Conservation (phyloP, 2,329 filamentous ascomycete species). For the Trichophyton equinum region DNA sequence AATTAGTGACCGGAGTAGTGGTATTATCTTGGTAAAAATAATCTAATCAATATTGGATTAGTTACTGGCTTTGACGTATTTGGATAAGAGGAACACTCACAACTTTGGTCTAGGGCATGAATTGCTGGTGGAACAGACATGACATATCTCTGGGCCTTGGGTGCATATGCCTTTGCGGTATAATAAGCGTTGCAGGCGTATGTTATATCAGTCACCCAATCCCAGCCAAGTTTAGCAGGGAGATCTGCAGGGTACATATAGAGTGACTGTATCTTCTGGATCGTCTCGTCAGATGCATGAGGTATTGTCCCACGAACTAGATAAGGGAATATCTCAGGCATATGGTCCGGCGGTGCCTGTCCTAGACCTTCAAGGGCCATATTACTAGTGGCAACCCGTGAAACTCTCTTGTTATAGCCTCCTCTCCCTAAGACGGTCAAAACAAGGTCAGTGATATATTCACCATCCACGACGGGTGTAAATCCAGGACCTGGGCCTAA, state of each 20-base stretch:
- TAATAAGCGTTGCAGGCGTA: conserved; percentile 11
- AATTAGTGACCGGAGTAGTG: conserved; percentile 6
- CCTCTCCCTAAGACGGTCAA: not conserved
- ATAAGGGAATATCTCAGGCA: conserved; percentile 10
- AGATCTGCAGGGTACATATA: conserved; percentile 8
- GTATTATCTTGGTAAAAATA: conserved; percentile 6
- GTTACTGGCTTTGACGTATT: not conserved
- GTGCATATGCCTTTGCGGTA: conserved; percentile 7
- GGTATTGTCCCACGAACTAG: conserved; percentile 10
- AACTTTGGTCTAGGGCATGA: conserved; percentile 9
- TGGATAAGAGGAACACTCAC: conserved; percentile 5
- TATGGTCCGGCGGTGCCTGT: not conserved
- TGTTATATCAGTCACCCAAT: conserved; percentile 9
- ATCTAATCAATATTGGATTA: not conserved
- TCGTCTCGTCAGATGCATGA: conserved; percentile 4
- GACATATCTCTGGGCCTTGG: conserved; percentile 8
- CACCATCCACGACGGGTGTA: conserved; percentile 9
- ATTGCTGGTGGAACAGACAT: conserved; percentile 11
- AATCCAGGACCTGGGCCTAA: conserved; percentile 9
- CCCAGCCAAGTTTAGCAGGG: conserved; percentile 10
- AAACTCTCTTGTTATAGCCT: conserved; percentile 3
- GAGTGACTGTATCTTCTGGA: conserved; percentile 8
- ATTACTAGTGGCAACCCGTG: conserved; percentile 6
- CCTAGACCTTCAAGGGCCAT: conserved; percentile 8
- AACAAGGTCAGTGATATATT: conserved; percentile 8